A percentile compares a stretch with the other conserved stretches of the same genome.
Conservation (phyloP, 2,329 filamentous ascomycete genomes). For the Chrysosporium keratinophilum region DNA sequence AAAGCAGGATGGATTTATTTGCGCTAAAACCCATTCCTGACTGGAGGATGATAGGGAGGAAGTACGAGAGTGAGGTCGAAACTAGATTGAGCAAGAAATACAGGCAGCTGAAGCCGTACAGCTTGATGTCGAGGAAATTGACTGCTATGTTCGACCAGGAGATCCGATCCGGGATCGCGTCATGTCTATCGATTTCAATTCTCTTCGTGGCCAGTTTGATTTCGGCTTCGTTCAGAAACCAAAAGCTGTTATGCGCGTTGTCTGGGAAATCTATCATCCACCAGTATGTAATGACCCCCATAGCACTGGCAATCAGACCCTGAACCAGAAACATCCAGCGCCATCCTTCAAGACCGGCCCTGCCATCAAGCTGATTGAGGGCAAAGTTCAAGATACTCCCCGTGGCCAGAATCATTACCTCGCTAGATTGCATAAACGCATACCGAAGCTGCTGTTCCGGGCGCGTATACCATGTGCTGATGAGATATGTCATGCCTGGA, state of each 20-base stretch:
- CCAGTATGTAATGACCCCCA: conserved; percentile 54
- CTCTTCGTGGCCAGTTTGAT: conserved; percentile 46
- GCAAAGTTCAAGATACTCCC: conserved; percentile 59
- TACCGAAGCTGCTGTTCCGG: conserved; percentile 56
- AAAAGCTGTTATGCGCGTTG: conserved; percentile 45
- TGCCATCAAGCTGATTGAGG: conserved; percentile 53
- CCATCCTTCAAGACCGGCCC: conserved; percentile 50
- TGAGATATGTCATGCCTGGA: conserved; percentile 37
- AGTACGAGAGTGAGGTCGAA: conserved; percentile 55
- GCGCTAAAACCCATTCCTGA: conserved; percentile 46
- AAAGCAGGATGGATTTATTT: conserved; percentile 49
- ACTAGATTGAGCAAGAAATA: conserved; percentile 60
- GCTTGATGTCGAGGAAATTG: conserved; percentile 50
- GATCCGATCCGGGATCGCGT: conserved; percentile 49
- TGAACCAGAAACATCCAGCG: conserved; percentile 61
- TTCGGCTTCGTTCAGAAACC: conserved; percentile 49
- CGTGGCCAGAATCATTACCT: conserved; percentile 56
- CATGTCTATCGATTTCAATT: conserved; percentile 52
- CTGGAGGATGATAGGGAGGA: conserved; percentile 51
- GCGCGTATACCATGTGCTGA: conserved; percentile 53
- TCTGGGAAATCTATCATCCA: conserved; percentile 65
- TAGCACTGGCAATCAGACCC: conserved; percentile 48
- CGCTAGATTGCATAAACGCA: conserved; percentile 53
- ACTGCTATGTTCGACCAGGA: conserved; percentile 45
- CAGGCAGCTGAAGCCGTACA: conserved; percentile 54